phyloP scores from a whole-genome alignment of 495 filamentous ascomycete species.

The Extremus antarcticus region DNA sequence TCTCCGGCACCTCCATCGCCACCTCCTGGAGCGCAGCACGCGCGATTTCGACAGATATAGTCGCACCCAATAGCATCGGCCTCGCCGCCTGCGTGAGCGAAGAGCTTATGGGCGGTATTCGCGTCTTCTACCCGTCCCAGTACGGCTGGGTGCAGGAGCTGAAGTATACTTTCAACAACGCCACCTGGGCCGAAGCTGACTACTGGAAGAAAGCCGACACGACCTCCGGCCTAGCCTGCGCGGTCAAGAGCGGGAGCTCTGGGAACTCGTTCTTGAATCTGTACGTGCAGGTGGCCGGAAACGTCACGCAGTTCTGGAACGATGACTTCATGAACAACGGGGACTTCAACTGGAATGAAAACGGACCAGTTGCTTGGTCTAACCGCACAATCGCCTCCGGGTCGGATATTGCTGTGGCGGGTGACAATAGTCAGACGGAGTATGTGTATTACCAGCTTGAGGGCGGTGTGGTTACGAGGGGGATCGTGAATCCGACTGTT shows the following conservation, averaged over 20 bases:
- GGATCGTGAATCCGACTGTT: neutral
- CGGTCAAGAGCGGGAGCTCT: neutral
- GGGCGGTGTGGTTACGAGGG: neutral
- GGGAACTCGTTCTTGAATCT: constrained; percentile 2
- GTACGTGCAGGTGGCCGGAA: constrained; percentile 2
- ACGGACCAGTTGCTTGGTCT: neutral
- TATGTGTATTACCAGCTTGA: constrained; percentile 5
- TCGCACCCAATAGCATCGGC: neutral
- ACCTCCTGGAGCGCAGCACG: neutral
- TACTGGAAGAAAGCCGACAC: constrained; percentile 3
- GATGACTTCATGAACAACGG: neutral
- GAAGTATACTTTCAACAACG: constrained; percentile 1
- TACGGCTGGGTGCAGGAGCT: constrained; percentile 1
- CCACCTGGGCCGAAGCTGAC: neutral
- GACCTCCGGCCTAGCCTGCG: constrained; percentile 10
- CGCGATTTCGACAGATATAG: neutral
- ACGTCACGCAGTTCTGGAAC: constrained; percentile 1
- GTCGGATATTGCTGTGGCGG: constrained; percentile 3
- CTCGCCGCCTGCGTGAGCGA: constrained; percentile 10
- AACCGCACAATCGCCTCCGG: constrained; percentile 1
- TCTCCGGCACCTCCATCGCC: neutral
- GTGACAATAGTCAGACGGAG: constrained; percentile 5
- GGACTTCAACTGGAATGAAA: neutral
- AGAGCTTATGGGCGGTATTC: constrained; percentile 3
- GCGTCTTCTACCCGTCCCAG: constrained; percentile 7